phyloP scores from a whole-genome alignment of 1,284 basidiomycete species.

The Ganoderma leucocontextum region DNA sequence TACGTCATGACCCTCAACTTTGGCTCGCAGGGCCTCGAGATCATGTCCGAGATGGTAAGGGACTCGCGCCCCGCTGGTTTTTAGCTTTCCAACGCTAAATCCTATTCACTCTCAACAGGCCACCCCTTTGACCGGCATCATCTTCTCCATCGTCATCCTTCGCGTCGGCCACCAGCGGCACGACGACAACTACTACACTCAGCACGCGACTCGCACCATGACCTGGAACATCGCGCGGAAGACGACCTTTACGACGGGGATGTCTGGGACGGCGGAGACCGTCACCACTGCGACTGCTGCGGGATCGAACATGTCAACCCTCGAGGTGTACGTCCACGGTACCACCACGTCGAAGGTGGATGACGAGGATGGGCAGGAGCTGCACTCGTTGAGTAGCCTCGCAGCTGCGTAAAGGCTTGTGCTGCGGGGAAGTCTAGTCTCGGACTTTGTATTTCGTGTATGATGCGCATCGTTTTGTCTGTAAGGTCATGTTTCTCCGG shows the following conservation, averaged over 20 bases:
- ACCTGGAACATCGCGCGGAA: conserved; percentile 12
- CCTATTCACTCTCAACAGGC: conserved; percentile 5
- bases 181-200: conserved; percentile 19
- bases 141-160: conserved; percentile 26
- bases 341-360: conserved; percentile 5
- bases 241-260: neutral
- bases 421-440: neutral
- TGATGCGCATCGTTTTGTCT: neutral
- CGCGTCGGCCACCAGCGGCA: conserved; percentile 19
- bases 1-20: conserved; percentile 26
- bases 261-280: neutral
- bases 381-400: neutral
- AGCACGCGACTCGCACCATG: conserved; percentile 2
- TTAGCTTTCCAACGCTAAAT: neutral
- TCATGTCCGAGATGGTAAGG: conserved; percentile 33
- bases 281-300: conserved; percentile 1
- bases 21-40: conserved; percentile 27
- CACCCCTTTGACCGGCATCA: conserved; percentile 17
- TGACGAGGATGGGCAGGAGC: neutral
- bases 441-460: neutral
- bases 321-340: conserved; percentile 16
- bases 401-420: neutral
- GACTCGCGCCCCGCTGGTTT: neutral
- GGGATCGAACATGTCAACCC: neutral
- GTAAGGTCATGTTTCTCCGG: neutral